These are phyloP conservation scores for Fusarium buxicola DNA, from an alignment of 2,329 filamentous ascomycete genomes.

Conservation along the genomic window DNA sequence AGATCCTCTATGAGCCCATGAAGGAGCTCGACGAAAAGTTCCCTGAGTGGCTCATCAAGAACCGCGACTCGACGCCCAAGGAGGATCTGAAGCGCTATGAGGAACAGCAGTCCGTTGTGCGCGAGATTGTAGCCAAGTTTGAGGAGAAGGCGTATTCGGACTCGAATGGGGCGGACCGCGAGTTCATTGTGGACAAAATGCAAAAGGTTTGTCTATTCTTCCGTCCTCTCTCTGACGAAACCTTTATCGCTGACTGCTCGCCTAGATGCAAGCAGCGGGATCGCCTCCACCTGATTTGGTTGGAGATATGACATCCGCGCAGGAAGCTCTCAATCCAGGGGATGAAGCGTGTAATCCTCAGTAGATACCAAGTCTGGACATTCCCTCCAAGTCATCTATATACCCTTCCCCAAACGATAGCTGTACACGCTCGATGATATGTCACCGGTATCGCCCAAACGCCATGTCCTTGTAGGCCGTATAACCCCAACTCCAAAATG, in stretches of 20 bases:
- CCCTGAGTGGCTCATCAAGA: constrained; percentile 86
- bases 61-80: constrained; percentile 71
- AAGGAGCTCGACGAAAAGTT: constrained; percentile 96
- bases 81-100: constrained; percentile 85
- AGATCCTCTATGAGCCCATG: constrained; percentile 98
- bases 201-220: constrained; percentile 77
- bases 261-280: constrained; percentile 94
- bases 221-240: neutral
- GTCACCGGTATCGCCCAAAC: constrained; percentile 37
- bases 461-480: constrained; percentile 30
- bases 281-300: constrained; percentile 92
- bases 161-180: constrained; percentile 81
- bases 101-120: constrained; percentile 82
- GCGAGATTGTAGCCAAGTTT: constrained; percentile 89
- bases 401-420: constrained; percentile 42
- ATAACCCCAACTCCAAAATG: constrained; percentile 36
- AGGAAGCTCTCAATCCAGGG: constrained; percentile 73
- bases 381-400: constrained; percentile 40
- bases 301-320: constrained; percentile 86
- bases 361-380: constrained; percentile 53
- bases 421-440: constrained; percentile 43
- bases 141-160: constrained; percentile 86
- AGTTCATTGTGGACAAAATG: constrained; percentile 97
- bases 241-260: constrained; percentile 8
- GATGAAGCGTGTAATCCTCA: constrained; percentile 74